phyloP scores from a whole-genome alignment of 352 stramenopile species.

The Chrysophaeum taylorii region DNA sequence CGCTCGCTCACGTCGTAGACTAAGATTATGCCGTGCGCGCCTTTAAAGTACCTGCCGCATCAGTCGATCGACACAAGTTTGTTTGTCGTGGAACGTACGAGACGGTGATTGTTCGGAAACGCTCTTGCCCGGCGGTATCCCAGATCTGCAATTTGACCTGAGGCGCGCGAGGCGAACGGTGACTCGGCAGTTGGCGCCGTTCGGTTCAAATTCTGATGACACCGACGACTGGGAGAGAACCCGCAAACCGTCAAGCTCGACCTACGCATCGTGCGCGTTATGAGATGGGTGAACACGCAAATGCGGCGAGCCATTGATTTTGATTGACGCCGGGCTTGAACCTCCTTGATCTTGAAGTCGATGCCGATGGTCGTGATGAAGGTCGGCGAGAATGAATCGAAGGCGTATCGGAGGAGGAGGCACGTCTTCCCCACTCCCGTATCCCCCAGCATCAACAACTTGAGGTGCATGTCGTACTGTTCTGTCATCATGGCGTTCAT shows the following conservation, averaged over 20 bases:
- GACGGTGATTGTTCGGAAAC: constrained; percentile 87
- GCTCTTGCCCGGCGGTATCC: constrained; percentile 86
- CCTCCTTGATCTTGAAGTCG: constrained; percentile 79
- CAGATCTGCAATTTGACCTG: constrained; percentile 81
- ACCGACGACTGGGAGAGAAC: too few species aligned
- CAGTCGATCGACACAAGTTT: background rate
- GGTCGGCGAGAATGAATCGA: constrained; percentile 65
- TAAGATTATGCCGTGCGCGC: constrained; percentile 62
- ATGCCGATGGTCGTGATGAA: constrained; percentile 79
- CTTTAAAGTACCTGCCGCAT: constrained; percentile 62
- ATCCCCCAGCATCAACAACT: constrained; percentile 92
- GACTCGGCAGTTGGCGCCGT: too few species aligned
- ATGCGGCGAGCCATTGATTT: too few species aligned
- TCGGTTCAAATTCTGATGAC: too few species aligned
- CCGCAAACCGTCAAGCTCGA: constrained; percentile 6
- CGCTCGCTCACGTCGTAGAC: constrained; percentile 87
- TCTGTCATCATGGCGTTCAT: too few species aligned
- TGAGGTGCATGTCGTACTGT: constrained; percentile 97
- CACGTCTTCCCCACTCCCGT: constrained; percentile 70
- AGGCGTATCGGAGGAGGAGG: constrained; percentile 65
- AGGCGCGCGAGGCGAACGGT: background rate
- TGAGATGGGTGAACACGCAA: too few species aligned
- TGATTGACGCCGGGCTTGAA: constrained; percentile 84
- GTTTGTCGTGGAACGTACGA: constrained; percentile 68
- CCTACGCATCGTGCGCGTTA: too few species aligned